These are phyloP conservation scores for Fusarium xylarioides DNA, from an alignment of 2,329 filamentous ascomycete species.

Conservation along the genomic window DNA sequence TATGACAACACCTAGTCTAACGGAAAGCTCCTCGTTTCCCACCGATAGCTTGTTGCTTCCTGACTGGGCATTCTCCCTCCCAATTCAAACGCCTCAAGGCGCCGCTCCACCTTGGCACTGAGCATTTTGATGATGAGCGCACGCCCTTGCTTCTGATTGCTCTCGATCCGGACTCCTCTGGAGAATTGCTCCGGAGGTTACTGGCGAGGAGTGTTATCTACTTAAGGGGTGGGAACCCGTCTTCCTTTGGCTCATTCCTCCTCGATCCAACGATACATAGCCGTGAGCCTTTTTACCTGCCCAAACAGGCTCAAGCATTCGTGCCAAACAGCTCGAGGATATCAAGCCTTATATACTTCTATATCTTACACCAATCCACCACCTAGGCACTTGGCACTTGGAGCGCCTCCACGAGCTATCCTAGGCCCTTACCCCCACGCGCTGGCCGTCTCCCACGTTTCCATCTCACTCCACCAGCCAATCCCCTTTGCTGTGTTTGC, in stretches of 20 bases:
- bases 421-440: conserved; percentile 42
- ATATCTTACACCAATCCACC: conserved; percentile 27
- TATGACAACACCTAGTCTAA: conserved; percentile 31
- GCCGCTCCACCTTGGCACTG: conserved; percentile 38
- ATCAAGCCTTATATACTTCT: conserved; percentile 10
- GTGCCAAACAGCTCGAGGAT: conserved; percentile 21
- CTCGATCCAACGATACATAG: conserved; percentile 26
- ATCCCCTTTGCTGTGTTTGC: conserved; percentile 40
- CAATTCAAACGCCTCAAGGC: conserved; percentile 30
- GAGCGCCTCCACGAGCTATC: conserved; percentile 39
- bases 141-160: conserved; percentile 32
- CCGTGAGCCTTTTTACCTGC: conserved; percentile 7
- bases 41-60: conserved; percentile 42
- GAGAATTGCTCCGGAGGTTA: conserved; percentile 19
- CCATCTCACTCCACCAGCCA: conserved; percentile 38
- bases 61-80: conserved; percentile 38
- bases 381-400: conserved; percentile 34
- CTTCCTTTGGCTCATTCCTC: conserved; percentile 19
- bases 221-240: conserved; percentile 43
- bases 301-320: conserved; percentile 23
- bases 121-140: conserved; percentile 36
- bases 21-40: conserved; percentile 33
- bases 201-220: conserved; percentile 37
- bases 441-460: conserved; percentile 40
- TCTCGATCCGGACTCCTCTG: conserved; percentile 31